These are phyloP conservation scores for Saposhnikovia divaricata DNA, from an alignment of 129 eudicot genomes.

Conservation along the genomic window DNA sequence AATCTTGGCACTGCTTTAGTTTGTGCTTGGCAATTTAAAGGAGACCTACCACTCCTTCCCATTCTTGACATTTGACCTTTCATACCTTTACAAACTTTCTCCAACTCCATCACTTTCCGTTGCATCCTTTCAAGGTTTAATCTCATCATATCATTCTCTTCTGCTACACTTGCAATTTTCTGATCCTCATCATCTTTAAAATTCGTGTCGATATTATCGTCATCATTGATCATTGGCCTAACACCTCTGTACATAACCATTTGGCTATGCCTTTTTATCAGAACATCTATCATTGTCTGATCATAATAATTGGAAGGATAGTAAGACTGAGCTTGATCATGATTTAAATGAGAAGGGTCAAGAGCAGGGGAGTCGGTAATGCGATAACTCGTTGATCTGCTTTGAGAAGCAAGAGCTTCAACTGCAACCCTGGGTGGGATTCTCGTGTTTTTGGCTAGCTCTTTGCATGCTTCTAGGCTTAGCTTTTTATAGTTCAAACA, in stretches of 20 bases:
- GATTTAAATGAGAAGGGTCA: slow-evolving; percentile 17
- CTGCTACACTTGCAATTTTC: slow-evolving; percentile 11
- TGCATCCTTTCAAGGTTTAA: slow-evolving; percentile 67
- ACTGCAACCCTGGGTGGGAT: slow-evolving; percentile 74
- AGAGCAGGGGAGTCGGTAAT: slow-evolving; percentile 6
- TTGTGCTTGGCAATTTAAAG: slow-evolving; percentile 22
- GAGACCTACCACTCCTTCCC: slow-evolving; percentile 26
- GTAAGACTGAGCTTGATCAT: slow-evolving; percentile 1
- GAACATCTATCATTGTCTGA: slow-evolving; percentile 12
- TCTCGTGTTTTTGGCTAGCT: slow-evolving; percentile 78
- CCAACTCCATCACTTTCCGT: slow-evolving; percentile 82
- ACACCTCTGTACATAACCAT: slow-evolving; percentile 36
- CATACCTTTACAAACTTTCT: slow-evolving; percentile 79
- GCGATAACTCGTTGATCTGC: not conserved
- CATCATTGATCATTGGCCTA: slow-evolving; percentile 2
- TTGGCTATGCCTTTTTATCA: slow-evolving; percentile 24
- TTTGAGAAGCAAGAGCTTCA: slow-evolving; percentile 73
- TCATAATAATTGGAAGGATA: not conserved
- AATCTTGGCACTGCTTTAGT: slow-evolving; percentile 51
- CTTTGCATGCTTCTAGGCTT: slow-evolving; percentile 82
- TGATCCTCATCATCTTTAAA: not conserved
- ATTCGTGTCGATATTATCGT: not conserved
- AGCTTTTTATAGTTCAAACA: slow-evolving; percentile 78
- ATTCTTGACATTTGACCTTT: slow-evolving; percentile 74
- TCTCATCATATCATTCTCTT: slow-evolving; percentile 49